A percentile compares a stretch with the other conserved stretches of the same genome.
phyloP scores from a whole-genome alignment of 2,329 filamentous ascomycete species.

The Daldinia eschscholtzii region DNA sequence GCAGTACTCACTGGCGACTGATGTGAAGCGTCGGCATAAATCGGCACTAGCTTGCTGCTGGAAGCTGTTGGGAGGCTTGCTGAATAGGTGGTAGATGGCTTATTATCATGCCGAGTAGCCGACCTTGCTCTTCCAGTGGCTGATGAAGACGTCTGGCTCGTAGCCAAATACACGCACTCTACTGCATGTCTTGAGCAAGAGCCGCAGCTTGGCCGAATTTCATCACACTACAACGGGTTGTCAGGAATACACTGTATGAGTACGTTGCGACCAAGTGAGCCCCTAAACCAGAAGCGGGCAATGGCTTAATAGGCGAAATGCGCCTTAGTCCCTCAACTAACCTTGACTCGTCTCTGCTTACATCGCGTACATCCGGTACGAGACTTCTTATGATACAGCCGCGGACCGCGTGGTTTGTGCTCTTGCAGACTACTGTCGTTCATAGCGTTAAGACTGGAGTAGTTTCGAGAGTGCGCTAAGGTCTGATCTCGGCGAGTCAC shows the following conservation, averaged over 20 bases:
- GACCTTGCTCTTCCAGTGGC: constrained; percentile 25
- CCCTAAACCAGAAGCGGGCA: constrained; percentile 8
- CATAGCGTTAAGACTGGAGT: constrained; percentile 22
- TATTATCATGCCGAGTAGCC: constrained; percentile 28
- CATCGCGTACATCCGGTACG: constrained; percentile 51
- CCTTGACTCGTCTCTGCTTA: constrained; percentile 52
- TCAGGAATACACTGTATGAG: constrained; percentile 30
- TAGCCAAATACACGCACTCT: constrained; percentile 49
- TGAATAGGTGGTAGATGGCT: constrained; percentile 16
- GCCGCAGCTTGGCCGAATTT: constrained; percentile 49
- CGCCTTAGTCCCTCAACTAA: constrained; percentile 28
- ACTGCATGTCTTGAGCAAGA: constrained; percentile 51
- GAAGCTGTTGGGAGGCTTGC: constrained; percentile 14
- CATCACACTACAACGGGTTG: constrained; percentile 48
- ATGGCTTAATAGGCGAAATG: constrained; percentile 13
- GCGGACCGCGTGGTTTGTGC: constrained; percentile 49
- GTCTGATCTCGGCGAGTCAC: not conserved
- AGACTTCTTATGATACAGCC: constrained; percentile 54
- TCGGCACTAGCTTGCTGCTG: constrained; percentile 13
- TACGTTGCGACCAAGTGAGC: constrained; percentile 5
- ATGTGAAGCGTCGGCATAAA: constrained; percentile 21
- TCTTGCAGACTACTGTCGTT: constrained; percentile 41
- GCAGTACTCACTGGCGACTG: constrained; percentile 12
- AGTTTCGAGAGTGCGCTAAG: constrained; percentile 7
- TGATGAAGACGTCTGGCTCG: constrained; percentile 32